Evolutionary conservation across 75 land plant genomes (phyloP).

Genomic region (Cryptomeria japonica): DNA sequence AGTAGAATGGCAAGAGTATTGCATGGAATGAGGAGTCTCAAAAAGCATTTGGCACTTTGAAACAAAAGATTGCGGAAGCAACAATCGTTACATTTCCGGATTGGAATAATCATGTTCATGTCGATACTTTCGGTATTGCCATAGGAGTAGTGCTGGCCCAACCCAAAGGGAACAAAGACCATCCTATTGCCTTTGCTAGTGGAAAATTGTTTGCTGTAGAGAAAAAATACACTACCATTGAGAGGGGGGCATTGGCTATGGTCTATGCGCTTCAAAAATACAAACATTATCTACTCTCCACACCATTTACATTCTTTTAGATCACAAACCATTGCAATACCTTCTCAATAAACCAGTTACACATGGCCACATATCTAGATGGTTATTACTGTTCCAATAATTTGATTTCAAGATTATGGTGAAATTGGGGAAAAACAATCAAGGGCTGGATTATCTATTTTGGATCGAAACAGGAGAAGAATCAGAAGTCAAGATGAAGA

Average conservation of each 20-base stretch:
- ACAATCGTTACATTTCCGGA: not conserved
- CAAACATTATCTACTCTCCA: not conserved
- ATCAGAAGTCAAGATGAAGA: no score
- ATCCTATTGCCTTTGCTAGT: not conserved
- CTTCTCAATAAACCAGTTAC: no score
- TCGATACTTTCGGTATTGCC: not conserved
- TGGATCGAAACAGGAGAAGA: not conserved
- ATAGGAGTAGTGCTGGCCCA: not conserved
- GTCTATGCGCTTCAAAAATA: not conserved
- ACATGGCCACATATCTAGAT: not conserved
- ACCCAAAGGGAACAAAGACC: no score
- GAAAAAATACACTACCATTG: not conserved
- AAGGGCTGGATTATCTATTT: not conserved
- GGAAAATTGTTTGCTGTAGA: not conserved
- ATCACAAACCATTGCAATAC: not conserved
- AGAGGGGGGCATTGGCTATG: not conserved
- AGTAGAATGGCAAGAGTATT: not conserved
- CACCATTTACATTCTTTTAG: not conserved
- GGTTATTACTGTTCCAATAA: not conserved
- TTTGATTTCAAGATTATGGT: not conserved
- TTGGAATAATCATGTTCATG: not conserved
- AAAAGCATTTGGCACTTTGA: not conserved
- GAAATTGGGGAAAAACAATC: not conserved
- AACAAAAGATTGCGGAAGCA: not conserved
- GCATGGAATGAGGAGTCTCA: no score